Conservation (phyloP, 495 filamentous ascomycete species). For the Pseudoneurospora amorphoporcata region DNA sequence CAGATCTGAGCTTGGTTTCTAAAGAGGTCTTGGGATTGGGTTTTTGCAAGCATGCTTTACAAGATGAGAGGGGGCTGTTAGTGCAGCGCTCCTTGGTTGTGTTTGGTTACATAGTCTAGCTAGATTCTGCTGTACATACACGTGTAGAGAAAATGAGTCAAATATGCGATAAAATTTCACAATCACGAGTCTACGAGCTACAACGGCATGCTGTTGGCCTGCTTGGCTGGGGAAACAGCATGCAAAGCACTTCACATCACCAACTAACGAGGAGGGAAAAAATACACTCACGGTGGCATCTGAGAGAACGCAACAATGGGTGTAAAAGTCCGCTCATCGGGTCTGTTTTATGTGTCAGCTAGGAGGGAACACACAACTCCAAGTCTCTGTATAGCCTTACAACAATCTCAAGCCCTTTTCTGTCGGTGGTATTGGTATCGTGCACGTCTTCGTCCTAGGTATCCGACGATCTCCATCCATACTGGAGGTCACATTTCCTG, state of each 20-base stretch:
- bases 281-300: not conserved
- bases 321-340: not conserved
- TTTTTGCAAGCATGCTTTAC: not conserved
- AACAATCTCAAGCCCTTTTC: not conserved
- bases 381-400: not conserved
- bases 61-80: not conserved
- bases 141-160: too few relatives aligned
- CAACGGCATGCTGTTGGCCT: not conserved
- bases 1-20: conserved; percentile 32
- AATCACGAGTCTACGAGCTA: not conserved
- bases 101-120: not conserved
- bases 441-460: not conserved
- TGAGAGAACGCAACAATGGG: not conserved
- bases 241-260: not conserved
- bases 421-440: not conserved
- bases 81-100: not conserved
- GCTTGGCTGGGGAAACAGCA: not conserved
- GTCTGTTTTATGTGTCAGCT: not conserved
- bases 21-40: not conserved
- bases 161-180: not conserved
- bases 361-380: not conserved
- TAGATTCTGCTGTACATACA: not conserved
- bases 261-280: not conserved
- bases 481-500: not conserved
- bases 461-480: not conserved